These are phyloP conservation scores for Triangularia setosa DNA, from an alignment of 2,329 filamentous ascomycete genomes.

Conservation along the genomic window DNA sequence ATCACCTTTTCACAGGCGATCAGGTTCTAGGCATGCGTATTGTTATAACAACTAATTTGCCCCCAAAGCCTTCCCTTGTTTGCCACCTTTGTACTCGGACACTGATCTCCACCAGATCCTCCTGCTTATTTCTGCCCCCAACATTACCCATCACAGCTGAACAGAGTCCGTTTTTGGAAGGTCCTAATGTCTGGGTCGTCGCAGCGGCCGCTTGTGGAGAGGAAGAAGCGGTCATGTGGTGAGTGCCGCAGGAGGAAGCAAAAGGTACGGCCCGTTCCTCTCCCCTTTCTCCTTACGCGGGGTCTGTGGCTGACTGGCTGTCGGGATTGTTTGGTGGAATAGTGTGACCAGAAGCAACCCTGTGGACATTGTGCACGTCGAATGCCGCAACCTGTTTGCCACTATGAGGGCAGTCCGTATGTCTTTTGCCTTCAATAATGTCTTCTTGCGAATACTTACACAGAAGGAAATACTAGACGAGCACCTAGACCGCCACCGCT, in stretches of 20 bases:
- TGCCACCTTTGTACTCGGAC: no score
- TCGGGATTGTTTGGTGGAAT: not conserved
- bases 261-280: conserved; percentile 15
- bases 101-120: no score
- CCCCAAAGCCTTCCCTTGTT: no score
- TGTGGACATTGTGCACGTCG: conserved; percentile 21
- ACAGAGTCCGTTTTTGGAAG: not conserved
- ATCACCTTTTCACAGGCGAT: no score
- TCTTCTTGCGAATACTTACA: not conserved
- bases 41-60: no score
- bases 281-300: not conserved
- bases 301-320: not conserved
- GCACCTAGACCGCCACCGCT: no score
- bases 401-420: conserved; percentile 15
- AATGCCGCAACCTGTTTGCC: conserved; percentile 15
- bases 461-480: no score
- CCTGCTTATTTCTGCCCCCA: conserved; percentile 2
- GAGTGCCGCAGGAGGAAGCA: conserved; percentile 22
- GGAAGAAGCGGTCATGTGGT: conserved; percentile 17
- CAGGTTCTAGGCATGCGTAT: no score
- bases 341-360: conserved; percentile 20
- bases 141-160: not conserved
- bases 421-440: not conserved
- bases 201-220: conserved; percentile 5
- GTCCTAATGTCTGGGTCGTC: conserved; percentile 11